These are phyloP conservation scores for Salix viminalis DNA, from an alignment of 345 rosid species.

Conservation along the genomic window DNA sequence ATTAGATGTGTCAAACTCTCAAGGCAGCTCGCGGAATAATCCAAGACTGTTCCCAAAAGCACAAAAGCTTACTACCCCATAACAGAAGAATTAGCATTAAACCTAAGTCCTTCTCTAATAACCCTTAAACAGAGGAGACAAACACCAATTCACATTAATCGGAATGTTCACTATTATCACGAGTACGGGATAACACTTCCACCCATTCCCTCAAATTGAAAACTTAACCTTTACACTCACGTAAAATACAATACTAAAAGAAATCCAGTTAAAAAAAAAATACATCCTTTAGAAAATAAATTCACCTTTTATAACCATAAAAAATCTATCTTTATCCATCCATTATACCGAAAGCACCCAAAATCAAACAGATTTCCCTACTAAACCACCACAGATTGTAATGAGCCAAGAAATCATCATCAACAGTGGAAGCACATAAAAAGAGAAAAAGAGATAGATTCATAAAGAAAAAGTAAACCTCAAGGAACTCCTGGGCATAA, in stretches of 20 bases:
- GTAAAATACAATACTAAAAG: background rate
- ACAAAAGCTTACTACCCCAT: background rate
- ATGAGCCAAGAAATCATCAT: background rate
- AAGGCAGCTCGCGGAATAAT: too few relatives aligned
- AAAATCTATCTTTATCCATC: background rate
- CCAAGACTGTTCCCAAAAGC: too few relatives aligned
- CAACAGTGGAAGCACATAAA: background rate
- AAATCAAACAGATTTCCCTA: background rate
- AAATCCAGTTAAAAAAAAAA: background rate
- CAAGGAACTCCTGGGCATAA: conserved; percentile 71
- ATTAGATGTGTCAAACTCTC: background rate
- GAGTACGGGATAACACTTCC: background rate
- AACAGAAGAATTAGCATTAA: background rate
- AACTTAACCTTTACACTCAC: background rate
- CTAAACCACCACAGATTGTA: background rate
- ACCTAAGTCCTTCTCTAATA: background rate
- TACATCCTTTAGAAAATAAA: background rate
- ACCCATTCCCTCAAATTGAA: background rate
- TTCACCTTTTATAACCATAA: background rate
- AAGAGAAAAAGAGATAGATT: background rate
- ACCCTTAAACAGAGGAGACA: background rate
- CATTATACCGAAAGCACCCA: background rate
- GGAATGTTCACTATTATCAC: background rate
- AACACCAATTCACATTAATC: background rate
- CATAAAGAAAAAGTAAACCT: conserved; percentile 31